Evolutionary conservation across 176 grass and related monocot species (phyloP), one percentile per base, ranked within the genome.

Genomic region (Elaeis guineensis): DNA sequence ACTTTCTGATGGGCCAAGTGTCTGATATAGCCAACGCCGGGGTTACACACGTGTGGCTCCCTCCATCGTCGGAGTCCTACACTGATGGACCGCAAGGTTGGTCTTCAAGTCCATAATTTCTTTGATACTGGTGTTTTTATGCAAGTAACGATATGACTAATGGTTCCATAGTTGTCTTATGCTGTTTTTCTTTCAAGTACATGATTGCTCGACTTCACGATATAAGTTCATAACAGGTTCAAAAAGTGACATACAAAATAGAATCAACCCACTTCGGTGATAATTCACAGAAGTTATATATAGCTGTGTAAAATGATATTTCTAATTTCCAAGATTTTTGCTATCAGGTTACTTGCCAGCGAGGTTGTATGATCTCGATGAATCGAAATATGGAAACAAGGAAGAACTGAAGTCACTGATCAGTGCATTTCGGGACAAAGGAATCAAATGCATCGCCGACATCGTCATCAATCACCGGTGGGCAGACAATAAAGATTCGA

Each of bases 381-480:
- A 81, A 6, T 80, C 81, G 26, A 81, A 76, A 69, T 95, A 95
- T 61, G 89, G 89, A 29, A 79, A 85, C 69, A 55, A 89, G 75
- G 75, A 54, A 23, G 64, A 95, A 63, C 89, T 95, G 59, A 89
- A 78, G 65, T 54, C 78, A 0, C 61, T 95, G 54, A 95, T 95
- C 64, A 28, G 48, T 5, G 78, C 67, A 21, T 88, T 95, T 49
- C 78, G 77, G 25, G 17, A 8, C 56, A 89, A 77, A 68, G 78
- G 75, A 29, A 77, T 95, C 50, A 85, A 77, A 77, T 82, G 73
- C 48, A 70, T 89, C 70, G 89, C 89, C 21, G 89, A 95, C 73
- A 82, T 89, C 57, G 89, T 95, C 52, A 95, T 95, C 85, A 95
- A 95, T 71, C 89, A 95, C 69, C 81, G 89, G 30, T 85, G 80